Evolutionary conservation across 768 basidiomycete genomes (phyloP).

Genomic region (Phlebiopsis gigantea): DNA sequence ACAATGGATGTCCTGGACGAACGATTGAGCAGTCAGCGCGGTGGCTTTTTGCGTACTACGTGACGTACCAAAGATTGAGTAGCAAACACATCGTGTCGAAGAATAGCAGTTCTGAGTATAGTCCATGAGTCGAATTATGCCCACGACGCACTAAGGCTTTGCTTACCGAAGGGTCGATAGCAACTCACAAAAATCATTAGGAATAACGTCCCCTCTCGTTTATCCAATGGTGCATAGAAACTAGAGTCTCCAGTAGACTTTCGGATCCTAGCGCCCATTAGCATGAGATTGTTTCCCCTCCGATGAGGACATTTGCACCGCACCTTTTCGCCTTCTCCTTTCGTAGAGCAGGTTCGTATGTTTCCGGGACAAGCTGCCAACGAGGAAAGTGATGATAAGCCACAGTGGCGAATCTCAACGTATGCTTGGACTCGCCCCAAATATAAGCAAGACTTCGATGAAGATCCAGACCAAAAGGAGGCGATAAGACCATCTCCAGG

Average conservation of each 20-base stretch:
- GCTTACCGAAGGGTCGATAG: constrained; percentile 68
- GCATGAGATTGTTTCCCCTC: background rate
- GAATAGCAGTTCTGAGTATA: constrained; percentile 46
- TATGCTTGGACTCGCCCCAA: constrained; percentile 50
- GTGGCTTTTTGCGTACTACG: constrained; percentile 1
- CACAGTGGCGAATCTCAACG: no score
- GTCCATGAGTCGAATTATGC: background rate
- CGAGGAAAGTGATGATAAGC: background rate
- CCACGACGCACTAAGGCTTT: background rate
- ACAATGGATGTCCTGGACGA: constrained; percentile 32
- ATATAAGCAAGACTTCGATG: constrained; percentile 43
- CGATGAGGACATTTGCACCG: background rate
- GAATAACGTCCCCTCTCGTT: constrained; percentile 36
- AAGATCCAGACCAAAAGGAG: constrained; percentile 67
- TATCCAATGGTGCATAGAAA: constrained; percentile 60
- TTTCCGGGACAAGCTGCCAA: constrained; percentile 70
- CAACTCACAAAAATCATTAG: constrained; percentile 52
- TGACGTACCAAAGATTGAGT: constrained; percentile 60
- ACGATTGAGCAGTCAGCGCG: background rate
- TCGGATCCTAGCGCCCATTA: constrained; percentile 38
- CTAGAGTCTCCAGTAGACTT: constrained; percentile 45
- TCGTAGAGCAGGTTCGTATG: constrained; percentile 56
- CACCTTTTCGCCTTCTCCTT: constrained; percentile 55
- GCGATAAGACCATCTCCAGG: constrained; percentile 80
- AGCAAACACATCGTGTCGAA: constrained; percentile 74